phyloP scores from a whole-genome alignment of 768 basidiomycete species.

The Tricholomella constricta region DNA sequence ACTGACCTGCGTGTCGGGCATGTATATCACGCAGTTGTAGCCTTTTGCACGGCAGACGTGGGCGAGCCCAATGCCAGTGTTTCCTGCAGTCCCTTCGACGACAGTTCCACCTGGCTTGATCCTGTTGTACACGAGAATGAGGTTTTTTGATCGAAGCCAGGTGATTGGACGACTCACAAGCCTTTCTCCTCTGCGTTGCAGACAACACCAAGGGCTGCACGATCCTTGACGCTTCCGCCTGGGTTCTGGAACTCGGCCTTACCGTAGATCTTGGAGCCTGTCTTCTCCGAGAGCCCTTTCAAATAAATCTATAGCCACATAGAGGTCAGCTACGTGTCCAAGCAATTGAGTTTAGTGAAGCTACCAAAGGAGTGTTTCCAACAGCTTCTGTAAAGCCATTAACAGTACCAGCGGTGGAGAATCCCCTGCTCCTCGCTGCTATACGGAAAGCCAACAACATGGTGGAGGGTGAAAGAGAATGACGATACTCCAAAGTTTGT shows the following conservation, averaged over 20 bases:
- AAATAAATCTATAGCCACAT: conserved; percentile 68
- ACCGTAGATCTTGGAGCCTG: conserved; percentile 83
- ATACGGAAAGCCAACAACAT: conserved; percentile 37
- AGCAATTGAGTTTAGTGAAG: conserved; percentile 20
- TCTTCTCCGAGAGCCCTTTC: conserved; percentile 77
- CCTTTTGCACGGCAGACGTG: conserved; percentile 92
- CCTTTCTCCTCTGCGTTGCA: conserved; percentile 86
- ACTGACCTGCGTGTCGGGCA: conserved; percentile 89
- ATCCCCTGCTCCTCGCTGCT: conserved; percentile 30
- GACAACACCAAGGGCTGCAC: conserved; percentile 90
- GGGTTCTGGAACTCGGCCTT: conserved; percentile 99
- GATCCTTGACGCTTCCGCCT: conserved; percentile 96
- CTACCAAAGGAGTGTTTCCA: conserved; percentile 91
- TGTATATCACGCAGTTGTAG: conserved; percentile 98
- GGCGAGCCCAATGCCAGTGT: conserved; percentile 95
- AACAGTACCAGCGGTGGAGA: conserved; percentile 47
- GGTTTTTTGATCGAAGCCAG: neutral
- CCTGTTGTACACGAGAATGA: conserved; percentile 34
- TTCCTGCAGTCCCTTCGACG: conserved; percentile 97
- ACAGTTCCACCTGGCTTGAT: conserved; percentile 94
- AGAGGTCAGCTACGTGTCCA: neutral
- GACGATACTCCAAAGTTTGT: neutral
- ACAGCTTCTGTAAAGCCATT: conserved; percentile 86
- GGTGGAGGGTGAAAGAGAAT: conserved; percentile 18
- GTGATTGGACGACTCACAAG: conserved; percentile 46